Base-by-base conservation (phyloP, 768 basidiomycete species). In the Leucocoprinus leucothites region DNA sequence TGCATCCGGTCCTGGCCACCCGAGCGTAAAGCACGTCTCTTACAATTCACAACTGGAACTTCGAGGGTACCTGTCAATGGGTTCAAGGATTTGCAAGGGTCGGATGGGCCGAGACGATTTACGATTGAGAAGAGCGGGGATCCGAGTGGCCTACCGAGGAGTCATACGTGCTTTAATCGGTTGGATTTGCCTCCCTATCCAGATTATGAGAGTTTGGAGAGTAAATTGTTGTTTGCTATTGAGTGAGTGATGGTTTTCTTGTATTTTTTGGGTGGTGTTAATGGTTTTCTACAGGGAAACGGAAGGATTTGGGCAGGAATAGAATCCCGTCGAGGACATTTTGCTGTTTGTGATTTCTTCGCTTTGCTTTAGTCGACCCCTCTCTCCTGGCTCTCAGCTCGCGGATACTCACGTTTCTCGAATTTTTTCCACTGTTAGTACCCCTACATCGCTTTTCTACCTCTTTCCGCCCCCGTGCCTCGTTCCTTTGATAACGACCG, bases 41-140 rank as follows among this genome's bases (percentile, higher is more conserved):
- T 95, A 18, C 93, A 94, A 68, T 96, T 96, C 70, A 89, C 91
- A 4, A 94, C 91, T 1, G 87, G 87, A 18, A 90, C 87, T 2
- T 90, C 88, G n/a, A 77, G 88, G 58, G 82, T 90, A 21, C 87
- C 94, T 9, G 93, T 94, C 63, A 94, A 94, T 65, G 94, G 94
- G 0, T 96, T 96, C 79, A 94, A 94, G 65, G 94, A 96, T 65
- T 75, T 95, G 6, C 94, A 96, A 71, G 94, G 94, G 8, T 91
- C 89, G 0, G 94, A 97, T 69, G 94, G 94, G 0, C 94, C 94
- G 2, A 75, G 94, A 53, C 75, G 94, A 57, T 97, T 97, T 68
- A 97, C 94, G 9, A 94, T 97, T 57, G 94, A 97, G 72, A 96
- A 96, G 71, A 88, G 87, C 19, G 94, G 94, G 3, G 94, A 96